Evolutionary conservation across 805 yeast species (phyloP).

Genomic region (Ogataea paradorogensis): DNA sequence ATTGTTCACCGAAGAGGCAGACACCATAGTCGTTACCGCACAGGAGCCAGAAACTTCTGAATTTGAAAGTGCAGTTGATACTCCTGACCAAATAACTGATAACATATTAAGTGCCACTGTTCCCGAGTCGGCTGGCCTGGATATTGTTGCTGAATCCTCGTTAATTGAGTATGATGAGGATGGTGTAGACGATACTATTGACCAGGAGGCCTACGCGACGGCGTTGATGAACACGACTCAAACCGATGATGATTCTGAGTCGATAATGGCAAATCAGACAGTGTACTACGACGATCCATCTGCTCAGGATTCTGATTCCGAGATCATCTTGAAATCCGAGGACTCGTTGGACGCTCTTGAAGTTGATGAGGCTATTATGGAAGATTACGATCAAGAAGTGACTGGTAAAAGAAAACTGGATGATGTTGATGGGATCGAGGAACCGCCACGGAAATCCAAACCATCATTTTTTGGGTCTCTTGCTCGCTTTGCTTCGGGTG

Average conservation of each 20-base stretch:
- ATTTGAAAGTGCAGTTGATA: too few species aligned
- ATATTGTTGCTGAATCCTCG: conserved; percentile 29
- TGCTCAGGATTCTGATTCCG: conserved; percentile 3
- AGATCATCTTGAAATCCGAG: conserved; percentile 1
- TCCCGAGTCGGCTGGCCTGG: conserved; percentile 2
- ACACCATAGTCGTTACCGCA: too few species aligned
- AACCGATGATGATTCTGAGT: conserved; percentile 12
- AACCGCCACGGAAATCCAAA: background rate
- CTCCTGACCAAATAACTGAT: background rate
- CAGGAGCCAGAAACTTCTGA: too few species aligned
- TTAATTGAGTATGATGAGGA: conserved; percentile 18
- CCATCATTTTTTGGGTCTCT: conserved; percentile 1
- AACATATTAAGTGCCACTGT: too few species aligned
- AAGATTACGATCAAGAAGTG: conserved; percentile 5
- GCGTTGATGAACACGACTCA: conserved; percentile 26
- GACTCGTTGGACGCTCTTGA: conserved; percentile 11
- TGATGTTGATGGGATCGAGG: background rate
- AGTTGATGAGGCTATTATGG: conserved; percentile 9
- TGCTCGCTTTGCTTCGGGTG: conserved; percentile 12
- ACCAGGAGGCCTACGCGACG: conserved; percentile 27
- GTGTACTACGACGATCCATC: conserved; percentile 22
- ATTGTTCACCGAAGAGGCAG: too few species aligned
- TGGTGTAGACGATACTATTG: conserved; percentile 12
- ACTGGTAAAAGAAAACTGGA: conserved; percentile 2
- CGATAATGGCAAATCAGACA: conserved; percentile 25